Percentiles rank a stretch among this genome's conserved stretches.
phyloP scores from a whole-genome alignment of 352 stramenopile genomes.

The Hyphochytrium catenoides region DNA sequence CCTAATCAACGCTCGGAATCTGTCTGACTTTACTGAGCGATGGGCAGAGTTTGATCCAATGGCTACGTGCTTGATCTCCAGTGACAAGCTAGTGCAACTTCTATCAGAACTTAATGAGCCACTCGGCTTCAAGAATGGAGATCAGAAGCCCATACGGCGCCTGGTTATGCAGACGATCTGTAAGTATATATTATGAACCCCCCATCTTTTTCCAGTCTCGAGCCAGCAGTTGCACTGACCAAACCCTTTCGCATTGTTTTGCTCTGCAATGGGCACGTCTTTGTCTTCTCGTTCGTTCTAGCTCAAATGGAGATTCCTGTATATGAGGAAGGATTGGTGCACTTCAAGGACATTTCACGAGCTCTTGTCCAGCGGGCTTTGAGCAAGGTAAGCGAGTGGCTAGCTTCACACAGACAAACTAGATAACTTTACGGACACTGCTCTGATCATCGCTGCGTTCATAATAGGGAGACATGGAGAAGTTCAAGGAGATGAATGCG shows the following conservation, averaged over 20 bases:
- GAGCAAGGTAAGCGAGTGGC: slow-evolving; percentile 2
- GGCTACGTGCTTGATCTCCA: slow-evolving; percentile 49
- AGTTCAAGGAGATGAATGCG: slow-evolving; percentile 1
- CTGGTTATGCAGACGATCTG: too few species aligned
- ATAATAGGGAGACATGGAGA: slow-evolving; percentile 6
- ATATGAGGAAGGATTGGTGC: slow-evolving; percentile 46
- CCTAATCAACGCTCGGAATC: slow-evolving; percentile 50
- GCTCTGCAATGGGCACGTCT: too few species aligned
- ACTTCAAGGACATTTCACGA: slow-evolving; percentile 64
- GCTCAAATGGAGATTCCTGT: slow-evolving; percentile 35
- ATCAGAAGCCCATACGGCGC: too few species aligned
- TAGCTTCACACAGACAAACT: background rate
- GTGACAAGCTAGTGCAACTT: slow-evolving; percentile 37
- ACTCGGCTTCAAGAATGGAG: slow-evolving; percentile 27
- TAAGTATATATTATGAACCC: too few species aligned
- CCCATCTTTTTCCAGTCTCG: slow-evolving; percentile 8
- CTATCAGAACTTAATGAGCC: slow-evolving; percentile 42
- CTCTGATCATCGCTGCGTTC: too few species aligned
- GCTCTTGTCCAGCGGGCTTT: slow-evolving; percentile 17
- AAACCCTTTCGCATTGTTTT: too few species aligned
- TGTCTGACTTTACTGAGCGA: slow-evolving; percentile 61
- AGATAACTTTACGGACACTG: too few species aligned
- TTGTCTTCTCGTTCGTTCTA: slow-evolving; percentile 8
- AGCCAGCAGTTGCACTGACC: too few species aligned
- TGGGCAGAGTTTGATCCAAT: slow-evolving; percentile 67